Percentiles rank a stretch among this genome's conserved stretches.
Conservation (phyloP, 1,284 basidiomycete genomes). For the Pascua sp. region DNA sequence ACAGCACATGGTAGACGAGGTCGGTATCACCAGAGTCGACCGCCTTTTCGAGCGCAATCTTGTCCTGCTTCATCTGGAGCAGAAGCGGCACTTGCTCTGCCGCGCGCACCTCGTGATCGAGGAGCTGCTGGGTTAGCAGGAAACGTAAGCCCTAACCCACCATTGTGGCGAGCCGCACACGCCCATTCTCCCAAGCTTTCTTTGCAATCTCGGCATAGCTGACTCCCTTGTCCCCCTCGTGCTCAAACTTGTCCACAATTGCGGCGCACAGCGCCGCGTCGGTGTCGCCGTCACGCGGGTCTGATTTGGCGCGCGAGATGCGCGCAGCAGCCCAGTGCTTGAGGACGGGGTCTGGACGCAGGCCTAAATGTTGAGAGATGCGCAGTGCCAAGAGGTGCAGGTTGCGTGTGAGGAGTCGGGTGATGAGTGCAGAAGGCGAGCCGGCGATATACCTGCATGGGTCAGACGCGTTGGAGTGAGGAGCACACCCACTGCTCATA, state of each 20-base stretch:
- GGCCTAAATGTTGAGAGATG: conserved; percentile 77
- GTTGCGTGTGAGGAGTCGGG: conserved; percentile 78
- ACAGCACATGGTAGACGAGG: conserved; percentile 85
- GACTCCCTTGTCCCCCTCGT: conserved; percentile 56
- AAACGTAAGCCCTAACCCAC: conserved; percentile 49
- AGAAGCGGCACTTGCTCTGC: conserved; percentile 92
- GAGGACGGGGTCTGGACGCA: conserved; percentile 81
- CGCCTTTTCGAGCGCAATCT: conserved; percentile 80
- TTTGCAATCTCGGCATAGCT: conserved; percentile 94
- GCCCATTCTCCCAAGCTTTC: conserved; percentile 87
- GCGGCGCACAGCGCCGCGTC: conserved; percentile 74
- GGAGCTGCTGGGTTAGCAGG: conserved; percentile 57
- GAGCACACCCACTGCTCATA: conserved; percentile 67
- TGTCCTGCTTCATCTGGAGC: conserved; percentile 90
- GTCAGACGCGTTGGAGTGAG: conserved; percentile 6
- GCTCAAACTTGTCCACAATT: conserved; percentile 83
- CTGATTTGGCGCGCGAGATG: conserved; percentile 67
- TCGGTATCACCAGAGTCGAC: conserved; percentile 95
- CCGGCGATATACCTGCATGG: conserved; percentile 65
- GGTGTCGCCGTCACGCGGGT: conserved; percentile 52
- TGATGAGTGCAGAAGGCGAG: conserved; percentile 72
- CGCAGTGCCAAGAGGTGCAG: conserved; percentile 87
- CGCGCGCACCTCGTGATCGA: conserved; percentile 83
- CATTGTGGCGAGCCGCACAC: conserved; percentile 80
- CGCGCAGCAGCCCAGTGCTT: conserved; percentile 96